Evolutionary conservation across 129 eudicot genomes (phyloP), one percentile per base, ranked within the genome.

Genomic region (Daucus carota): DNA sequence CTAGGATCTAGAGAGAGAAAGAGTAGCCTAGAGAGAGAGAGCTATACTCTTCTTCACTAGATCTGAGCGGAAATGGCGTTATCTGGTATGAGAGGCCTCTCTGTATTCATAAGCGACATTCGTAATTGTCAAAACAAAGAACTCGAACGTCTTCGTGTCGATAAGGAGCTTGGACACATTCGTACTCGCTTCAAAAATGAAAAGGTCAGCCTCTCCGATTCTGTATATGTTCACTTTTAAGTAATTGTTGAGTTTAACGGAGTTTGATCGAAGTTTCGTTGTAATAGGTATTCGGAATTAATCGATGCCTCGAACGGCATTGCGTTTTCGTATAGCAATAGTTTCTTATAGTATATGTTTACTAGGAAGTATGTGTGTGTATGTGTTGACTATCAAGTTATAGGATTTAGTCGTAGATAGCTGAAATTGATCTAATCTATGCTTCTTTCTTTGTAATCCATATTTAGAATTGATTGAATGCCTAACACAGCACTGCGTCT

Each of bases 41-140:
- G 34, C 50, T 20, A 1, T 45, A 29, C 34, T n/a, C 40, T 66
- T 81, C 76, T 3, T 24, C 22, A 52, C 65, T 78, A 81, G 86
- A 89, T 86, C 85, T 87, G 96, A 84, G 81, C 70, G 80, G 70
- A 38, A 76, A 94, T 94, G 99, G 90, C 99, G 90, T 81, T 94
- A 66, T 91, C 99, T 36, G 99, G 99, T 48, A 91, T 94, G 99
- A 81, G 99, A 85, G 99, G 99, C 10, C 73, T 94, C 17, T 94
- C 99, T 2, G 96, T 94, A 2, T 94, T 94, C 88, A 91, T 94
- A 42, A 91, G 97, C 75, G 99, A 94, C 77, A 79, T 94, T 52
- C 99, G 99, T 48, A 94, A 94, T 86, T 94, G 99, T 78, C 93
- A 93, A 88, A 94, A 94, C 83, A 94, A 94, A 80, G 97, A 94